Conservation (phyloP, 139 green algal species). For the Pleodorina starrii region DNA sequence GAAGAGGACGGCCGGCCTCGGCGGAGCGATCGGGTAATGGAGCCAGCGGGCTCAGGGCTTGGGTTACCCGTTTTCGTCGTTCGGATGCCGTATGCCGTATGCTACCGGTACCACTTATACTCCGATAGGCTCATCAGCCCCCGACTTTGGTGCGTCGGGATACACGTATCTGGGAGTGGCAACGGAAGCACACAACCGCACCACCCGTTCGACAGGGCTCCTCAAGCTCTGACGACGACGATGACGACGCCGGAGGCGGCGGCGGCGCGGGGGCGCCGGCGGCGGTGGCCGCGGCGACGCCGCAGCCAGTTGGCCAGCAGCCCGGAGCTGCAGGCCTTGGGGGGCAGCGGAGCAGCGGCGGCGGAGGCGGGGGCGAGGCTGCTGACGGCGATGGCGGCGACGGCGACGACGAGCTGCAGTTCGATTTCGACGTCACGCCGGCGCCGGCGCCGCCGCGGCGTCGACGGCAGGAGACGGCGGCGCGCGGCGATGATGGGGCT, state of each 20-base stretch:
- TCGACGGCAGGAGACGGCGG: background rate
- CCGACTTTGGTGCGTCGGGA: no score
- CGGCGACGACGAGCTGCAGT: slow-evolving; percentile 48
- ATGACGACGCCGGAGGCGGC: background rate
- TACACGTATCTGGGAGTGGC: no score
- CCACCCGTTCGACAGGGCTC: background rate
- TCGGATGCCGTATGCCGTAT: no score
- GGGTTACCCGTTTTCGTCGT: no score
- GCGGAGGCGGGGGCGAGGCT: background rate
- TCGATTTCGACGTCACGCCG: slow-evolving; percentile 37
- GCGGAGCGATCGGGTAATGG: no score
- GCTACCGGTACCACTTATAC: no score
- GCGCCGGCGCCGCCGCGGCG: background rate
- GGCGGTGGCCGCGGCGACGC: background rate
- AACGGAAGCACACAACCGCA: no score
- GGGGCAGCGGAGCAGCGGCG: background rate
- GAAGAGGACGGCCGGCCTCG: no score
- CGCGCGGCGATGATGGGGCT: background rate
- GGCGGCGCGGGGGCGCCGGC: background rate
- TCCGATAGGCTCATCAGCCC: no score
- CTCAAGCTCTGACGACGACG: background rate
- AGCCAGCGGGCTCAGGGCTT: no score
- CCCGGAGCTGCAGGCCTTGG: background rate
- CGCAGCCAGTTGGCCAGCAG: background rate
- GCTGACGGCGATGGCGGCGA: background rate